phyloP scores from a whole-genome alignment of 2,329 filamentous ascomycete genomes.

The Blastomyces percursus region DNA sequence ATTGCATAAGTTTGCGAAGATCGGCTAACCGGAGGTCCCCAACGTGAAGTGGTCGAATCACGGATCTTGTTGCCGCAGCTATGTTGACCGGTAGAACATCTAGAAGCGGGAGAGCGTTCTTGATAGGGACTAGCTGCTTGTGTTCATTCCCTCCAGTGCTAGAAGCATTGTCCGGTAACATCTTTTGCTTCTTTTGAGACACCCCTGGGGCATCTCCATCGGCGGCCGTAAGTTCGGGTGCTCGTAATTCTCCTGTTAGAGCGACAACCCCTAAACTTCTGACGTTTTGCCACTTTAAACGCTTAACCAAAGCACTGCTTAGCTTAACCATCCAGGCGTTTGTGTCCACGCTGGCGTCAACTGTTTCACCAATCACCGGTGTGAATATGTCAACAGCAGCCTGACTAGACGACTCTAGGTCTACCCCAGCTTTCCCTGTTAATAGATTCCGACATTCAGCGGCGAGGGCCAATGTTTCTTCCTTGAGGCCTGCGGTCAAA shows the following conservation, averaged over 20 bases:
- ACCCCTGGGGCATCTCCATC: conserved; percentile 30
- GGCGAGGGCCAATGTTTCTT: conserved; percentile 69
- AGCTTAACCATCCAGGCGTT: conserved; percentile 95
- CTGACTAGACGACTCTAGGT: conserved; percentile 7
- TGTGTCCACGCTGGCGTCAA: conserved; percentile 92
- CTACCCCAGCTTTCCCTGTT: conserved; percentile 30
- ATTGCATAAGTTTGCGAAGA: conserved; percentile 70
- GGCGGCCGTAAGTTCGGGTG: conserved; percentile 26
- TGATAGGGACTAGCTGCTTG: conserved; percentile 21
- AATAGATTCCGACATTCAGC: conserved; percentile 64
- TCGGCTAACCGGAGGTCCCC: conserved; percentile 86
- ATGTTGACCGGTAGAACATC: conserved; percentile 51
- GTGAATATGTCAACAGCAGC: conserved; percentile 62
- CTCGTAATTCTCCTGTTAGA: conserved; percentile 63
- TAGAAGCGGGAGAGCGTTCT: conserved; percentile 40
- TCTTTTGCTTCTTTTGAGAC: conserved; percentile 43
- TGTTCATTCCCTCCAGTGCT: conserved; percentile 16
- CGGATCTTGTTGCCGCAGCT: conserved; percentile 61
- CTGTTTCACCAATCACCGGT: conserved; percentile 57
- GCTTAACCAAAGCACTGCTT: conserved; percentile 70
- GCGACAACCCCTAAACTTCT: conserved; percentile 82
- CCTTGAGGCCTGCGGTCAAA: conserved; percentile 66
- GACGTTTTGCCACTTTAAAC: conserved; percentile 89
- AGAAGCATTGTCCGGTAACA: conserved; percentile 36
- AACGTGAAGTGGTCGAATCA: conserved; percentile 82